Base-by-base conservation (phyloP, 2,329 filamentous ascomycete genomes). In the Scedosporium dehoogii region DNA sequence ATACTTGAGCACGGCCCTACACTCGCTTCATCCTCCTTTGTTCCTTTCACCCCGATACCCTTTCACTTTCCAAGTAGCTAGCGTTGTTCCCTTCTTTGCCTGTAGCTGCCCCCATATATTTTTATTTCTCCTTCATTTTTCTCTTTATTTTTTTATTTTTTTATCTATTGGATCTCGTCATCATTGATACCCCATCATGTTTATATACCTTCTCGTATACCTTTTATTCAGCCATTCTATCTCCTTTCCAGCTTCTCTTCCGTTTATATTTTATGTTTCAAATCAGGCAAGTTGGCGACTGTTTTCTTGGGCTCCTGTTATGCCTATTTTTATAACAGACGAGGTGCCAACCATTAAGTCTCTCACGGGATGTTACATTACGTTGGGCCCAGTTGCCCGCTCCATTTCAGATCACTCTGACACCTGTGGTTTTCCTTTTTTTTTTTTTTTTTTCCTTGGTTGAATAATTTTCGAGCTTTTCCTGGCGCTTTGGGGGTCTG, bases 1-100 rank as follows among this genome's bases (percentile, higher is more conserved):
- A 27, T 21, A 57, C 23, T 23, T 57, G 14, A 29, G 18, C 29
- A 38, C 23, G 53, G 3, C 5, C 6, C 21, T 6, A 21, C 44
- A 18, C 44, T 18, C 44, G 18, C 44, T 48, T 21, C 29, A 27
- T 42, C 63, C 63, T 58, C 61, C 61, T 67, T 66, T 12, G 33
- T 38, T 12, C 33, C 6, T 38, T 38, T 38, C 33, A 38, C 33
- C 33, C 10, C 4, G 9, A 38, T 38, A 38, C 4, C 2, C 14
- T 9, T 33, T 33, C 9, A 38, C 33, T 38, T 38, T 38, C 33
- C 14, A 38, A 38, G 3, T 10, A 38, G 4, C 2, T 38, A 38
- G 33, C 33, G 3, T 4, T 4, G 33, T 38, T 4, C 1, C 33
- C 33, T 38, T 29, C 29, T 6, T 29, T 38, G 33, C 10, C 33